These are phyloP conservation scores for Bruguiera sexangula DNA, from an alignment of 345 rosid species.

Conservation along the genomic window DNA sequence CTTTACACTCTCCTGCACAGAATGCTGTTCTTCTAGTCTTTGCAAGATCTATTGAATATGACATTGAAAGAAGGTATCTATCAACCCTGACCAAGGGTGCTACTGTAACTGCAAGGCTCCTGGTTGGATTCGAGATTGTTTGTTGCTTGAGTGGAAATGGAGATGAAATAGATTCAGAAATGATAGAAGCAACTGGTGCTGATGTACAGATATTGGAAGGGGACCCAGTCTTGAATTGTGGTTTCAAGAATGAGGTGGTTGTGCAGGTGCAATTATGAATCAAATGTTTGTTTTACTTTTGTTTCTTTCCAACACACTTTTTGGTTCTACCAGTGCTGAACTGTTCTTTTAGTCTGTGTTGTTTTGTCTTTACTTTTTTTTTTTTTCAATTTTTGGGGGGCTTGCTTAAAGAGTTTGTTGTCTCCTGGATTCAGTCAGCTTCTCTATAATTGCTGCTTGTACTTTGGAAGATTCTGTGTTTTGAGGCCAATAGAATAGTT, in stretches of 20 bases:
- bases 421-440: too few relatives aligned
- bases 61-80: conserved; percentile 36
- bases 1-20: conserved; percentile 57
- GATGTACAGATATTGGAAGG: conserved; percentile 38
- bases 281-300: neutral
- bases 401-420: too few relatives aligned
- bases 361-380: too few relatives aligned
- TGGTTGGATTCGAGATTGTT: conserved; percentile 36
- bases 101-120: conserved; percentile 48
- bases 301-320: neutral
- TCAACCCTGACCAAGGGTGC: conserved; percentile 27
- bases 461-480: too few relatives aligned
- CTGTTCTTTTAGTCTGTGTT: too few relatives aligned
- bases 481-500: too few relatives aligned
- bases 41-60: conserved; percentile 51
- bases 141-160: conserved; percentile 28
- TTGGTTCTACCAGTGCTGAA: too few relatives aligned
- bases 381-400: too few relatives aligned
- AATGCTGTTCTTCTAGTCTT: conserved; percentile 51
- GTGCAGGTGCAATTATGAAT: conserved; percentile 44
- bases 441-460: too few relatives aligned
- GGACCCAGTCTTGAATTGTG: conserved; percentile 23
- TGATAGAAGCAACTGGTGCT: conserved; percentile 31
- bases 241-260: conserved; percentile 40
- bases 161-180: conserved; percentile 31